Evolutionary conservation across 31 red algal species (phyloP), one percentile per base, ranked within the genome.

Genomic region (Odonthalia washingtoniensis): DNA sequence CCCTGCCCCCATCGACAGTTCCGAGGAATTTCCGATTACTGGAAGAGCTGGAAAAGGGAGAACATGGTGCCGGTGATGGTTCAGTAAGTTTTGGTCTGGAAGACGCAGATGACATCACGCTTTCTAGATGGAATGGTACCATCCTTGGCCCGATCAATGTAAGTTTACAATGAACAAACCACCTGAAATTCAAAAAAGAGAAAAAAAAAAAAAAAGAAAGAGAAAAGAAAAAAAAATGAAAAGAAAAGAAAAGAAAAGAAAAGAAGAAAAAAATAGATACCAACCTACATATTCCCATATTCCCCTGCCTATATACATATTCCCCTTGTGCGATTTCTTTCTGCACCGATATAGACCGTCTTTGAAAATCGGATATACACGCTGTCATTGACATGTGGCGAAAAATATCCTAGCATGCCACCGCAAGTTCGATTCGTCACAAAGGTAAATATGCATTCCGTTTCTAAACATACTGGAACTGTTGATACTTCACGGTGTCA

Each of bases 281-380:
- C n/a, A n/a, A n/a, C n/a, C n/a, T n/a, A n/a, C n/a, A n/a, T n/a
- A n/a, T n/a, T n/a, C n/a, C n/a, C n/a, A n/a, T n/a, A n/a, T n/a
- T n/a, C n/a, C n/a, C n/a, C n/a, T n/a, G 14, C 67, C 16, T 9
- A 32, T 72, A 14, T 30, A 32, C 9, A 72, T 9, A 9, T 21
- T 72, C 26, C 67, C 17, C 17, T 87, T 40, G 2, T 9, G 46
- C 12, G n/a, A 16, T 72, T 75, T n/a, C n/a, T 2, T 45, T 68
- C 28, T 82, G 32, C 40, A 5, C 73, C 41, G 30, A 5, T 18
- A 41, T 45, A 97, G 95, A 98, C 94, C n/a, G 91, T 89, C 24
- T 98, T 92, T 83, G 96, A 98, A 93, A 98, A 98, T 75, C 91
- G 94, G 57, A 98, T 98, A 78, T 98, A 94, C 79, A 91, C 87